phyloP scores from a whole-genome alignment of 2,329 filamentous ascomycete genomes.

The Colletotrichum shisoi region DNA sequence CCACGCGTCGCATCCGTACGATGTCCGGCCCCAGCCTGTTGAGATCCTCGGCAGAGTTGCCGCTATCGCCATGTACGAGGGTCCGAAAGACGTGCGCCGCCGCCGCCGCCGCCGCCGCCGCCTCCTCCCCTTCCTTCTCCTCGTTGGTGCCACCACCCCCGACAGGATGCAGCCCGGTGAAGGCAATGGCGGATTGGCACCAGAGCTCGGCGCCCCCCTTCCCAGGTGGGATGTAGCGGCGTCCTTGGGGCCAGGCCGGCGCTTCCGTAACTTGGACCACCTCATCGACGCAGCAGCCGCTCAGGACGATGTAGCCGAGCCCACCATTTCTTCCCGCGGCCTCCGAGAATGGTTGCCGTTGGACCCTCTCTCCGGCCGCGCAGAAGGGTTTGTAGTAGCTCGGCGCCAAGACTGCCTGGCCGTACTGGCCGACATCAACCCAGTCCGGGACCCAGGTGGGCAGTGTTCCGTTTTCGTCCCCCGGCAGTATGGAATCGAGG shows the following conservation, averaged over 20 bases:
- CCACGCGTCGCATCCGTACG: neutral
- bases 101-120: neutral
- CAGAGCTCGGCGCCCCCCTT: neutral
- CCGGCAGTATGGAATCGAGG: slow-evolving; percentile 35
- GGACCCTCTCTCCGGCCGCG: neutral
- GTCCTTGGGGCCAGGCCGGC: neutral
- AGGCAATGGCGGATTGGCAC: neutral
- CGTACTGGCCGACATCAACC: slow-evolving; percentile 19
- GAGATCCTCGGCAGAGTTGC: neutral
- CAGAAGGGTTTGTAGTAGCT: neutral
- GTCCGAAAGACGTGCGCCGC: neutral
- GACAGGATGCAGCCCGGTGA: neutral
- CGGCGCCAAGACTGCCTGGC: neutral
- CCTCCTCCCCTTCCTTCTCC: too few relatives aligned
- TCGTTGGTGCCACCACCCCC: too few relatives aligned
- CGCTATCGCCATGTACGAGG: neutral
- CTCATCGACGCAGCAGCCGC: slow-evolving; percentile 12
- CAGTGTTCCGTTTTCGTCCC: neutral
- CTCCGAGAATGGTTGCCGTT: neutral
- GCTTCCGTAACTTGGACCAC: slow-evolving; percentile 1
- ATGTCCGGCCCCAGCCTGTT: neutral
- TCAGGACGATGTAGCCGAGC: neutral
- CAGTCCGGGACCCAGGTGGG: slow-evolving; percentile 41
- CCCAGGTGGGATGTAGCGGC: neutral
- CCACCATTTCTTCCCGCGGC: neutral